A percentile compares a stretch with the other conserved stretches of the same genome.
Evolutionary conservation across 148 eudicot genomes (phyloP).

Genomic region (Chenopodium suecicum): DNA sequence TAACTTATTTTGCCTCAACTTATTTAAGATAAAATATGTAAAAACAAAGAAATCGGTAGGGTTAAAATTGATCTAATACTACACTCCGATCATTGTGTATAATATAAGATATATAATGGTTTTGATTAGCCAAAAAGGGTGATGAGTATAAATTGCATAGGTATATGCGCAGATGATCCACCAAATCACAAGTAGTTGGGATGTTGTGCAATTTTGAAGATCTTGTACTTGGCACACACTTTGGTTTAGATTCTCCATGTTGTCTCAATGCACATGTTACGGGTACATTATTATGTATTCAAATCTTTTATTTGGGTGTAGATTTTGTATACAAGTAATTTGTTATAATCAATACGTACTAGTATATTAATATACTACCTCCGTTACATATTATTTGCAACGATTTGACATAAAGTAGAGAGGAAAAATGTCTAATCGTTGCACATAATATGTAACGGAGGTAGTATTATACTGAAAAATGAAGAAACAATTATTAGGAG

Average conservation of each 20-base stretch:
- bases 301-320: neutral
- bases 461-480: neutral
- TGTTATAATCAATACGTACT: neutral
- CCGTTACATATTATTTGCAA: too few species aligned
- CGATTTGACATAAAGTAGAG: too few species aligned
- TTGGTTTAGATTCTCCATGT: slow-evolving; percentile 30
- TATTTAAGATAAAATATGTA: too few species aligned
- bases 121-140: slow-evolving; percentile 4
- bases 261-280: slow-evolving; percentile 19
- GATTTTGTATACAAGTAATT: neutral
- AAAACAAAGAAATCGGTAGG: neutral
- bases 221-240: slow-evolving; percentile 28
- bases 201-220: slow-evolving; percentile 28
- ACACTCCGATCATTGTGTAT: slow-evolving; percentile 28
- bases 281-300: neutral
- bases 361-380: neutral
- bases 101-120: neutral
- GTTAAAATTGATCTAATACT: neutral
- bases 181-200: slow-evolving; percentile 34
- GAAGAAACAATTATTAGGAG: slow-evolving; percentile 1
- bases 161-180: slow-evolving; percentile 20
- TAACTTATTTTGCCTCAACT: too few species aligned
- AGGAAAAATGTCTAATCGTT: too few species aligned
- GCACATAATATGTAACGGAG: too few species aligned
- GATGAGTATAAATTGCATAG: neutral